Evolutionary conservation across 192 early-diverging fungal genomes (phyloP).

Genomic region (Gamsiella multidivaricata): DNA sequence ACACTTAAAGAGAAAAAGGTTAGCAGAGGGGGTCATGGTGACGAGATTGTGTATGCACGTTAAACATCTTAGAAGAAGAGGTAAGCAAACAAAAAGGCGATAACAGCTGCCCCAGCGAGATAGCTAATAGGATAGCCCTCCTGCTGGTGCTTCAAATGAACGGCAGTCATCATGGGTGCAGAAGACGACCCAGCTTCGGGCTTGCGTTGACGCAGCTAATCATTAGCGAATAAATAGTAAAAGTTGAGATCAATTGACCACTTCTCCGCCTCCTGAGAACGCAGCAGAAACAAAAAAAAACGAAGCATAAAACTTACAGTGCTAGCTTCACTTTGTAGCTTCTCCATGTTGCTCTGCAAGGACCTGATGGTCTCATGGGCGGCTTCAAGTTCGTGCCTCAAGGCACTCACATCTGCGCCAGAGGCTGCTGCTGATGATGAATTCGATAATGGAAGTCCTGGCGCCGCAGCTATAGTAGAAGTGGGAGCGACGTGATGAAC

Average conservation of each 20-base stretch:
- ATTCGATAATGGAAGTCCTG: not conserved
- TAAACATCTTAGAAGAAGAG: conserved; percentile 77
- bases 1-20: no score
- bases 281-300: conserved; percentile 23
- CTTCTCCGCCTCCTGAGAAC: not conserved
- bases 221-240: not conserved
- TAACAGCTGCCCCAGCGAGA: conserved; percentile 65
- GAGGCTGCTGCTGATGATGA: conserved; percentile 9
- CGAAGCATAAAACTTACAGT: conserved; percentile 41
- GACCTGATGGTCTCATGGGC: conserved; percentile 59
- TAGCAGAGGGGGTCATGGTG: no score
- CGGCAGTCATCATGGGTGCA: conserved; percentile 34
- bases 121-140: conserved; percentile 74
- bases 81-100: conserved; percentile 71
- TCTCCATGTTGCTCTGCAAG: conserved; percentile 42
- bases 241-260: not conserved
- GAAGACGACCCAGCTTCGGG: conserved; percentile 27
- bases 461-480: conserved; percentile 11
- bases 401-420: not conserved
- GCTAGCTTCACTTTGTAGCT: conserved; percentile 38
- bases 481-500: conserved; percentile 26
- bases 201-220: conserved; percentile 41
- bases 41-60: no score
- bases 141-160: conserved; percentile 50
- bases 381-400: conserved; percentile 33